These are phyloP conservation scores for Yueomyces sp. DNA, from an alignment of 805 yeast genomes.

Conservation along the genomic window DNA sequence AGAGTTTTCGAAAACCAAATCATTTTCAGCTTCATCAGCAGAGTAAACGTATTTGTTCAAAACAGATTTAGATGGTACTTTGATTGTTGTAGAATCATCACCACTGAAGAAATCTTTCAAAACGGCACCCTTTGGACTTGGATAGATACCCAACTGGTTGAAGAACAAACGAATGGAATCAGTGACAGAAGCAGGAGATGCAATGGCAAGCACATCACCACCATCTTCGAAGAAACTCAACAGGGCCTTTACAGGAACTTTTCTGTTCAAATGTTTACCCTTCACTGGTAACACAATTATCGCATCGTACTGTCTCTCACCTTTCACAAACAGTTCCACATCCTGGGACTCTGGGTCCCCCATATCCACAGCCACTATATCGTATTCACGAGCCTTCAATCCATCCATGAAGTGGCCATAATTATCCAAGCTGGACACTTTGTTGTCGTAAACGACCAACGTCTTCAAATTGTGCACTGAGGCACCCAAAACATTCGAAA, in stretches of 20 bases:
- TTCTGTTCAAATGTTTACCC: constrained; percentile 29
- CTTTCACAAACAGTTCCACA: constrained; percentile 23
- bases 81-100: neutral
- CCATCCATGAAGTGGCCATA: constrained; percentile 17
- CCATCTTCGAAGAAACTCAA: constrained; percentile 48
- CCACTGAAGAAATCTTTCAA: constrained; percentile 51
- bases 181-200: constrained; percentile 37
- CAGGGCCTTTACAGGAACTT: constrained; percentile 34
- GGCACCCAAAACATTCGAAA: constrained; percentile 3
- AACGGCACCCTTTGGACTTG: constrained; percentile 62
- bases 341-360: constrained; percentile 9
- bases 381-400: constrained; percentile 24
- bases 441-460: constrained; percentile 23
- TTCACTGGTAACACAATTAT: constrained; percentile 47
- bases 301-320: constrained; percentile 37
- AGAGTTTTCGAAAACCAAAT: constrained; percentile 30
- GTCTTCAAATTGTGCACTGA: constrained; percentile 18
- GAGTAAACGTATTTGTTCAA: constrained; percentile 3
- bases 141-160: constrained; percentile 69
- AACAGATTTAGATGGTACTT: neutral
- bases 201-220: constrained; percentile 62
- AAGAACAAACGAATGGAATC: constrained; percentile 55
- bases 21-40: neutral
- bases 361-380: constrained; percentile 17
- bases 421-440: constrained; percentile 14